phyloP scores from a whole-genome alignment of 176 grass and related monocot genomes.

The Carex scoparia region DNA sequence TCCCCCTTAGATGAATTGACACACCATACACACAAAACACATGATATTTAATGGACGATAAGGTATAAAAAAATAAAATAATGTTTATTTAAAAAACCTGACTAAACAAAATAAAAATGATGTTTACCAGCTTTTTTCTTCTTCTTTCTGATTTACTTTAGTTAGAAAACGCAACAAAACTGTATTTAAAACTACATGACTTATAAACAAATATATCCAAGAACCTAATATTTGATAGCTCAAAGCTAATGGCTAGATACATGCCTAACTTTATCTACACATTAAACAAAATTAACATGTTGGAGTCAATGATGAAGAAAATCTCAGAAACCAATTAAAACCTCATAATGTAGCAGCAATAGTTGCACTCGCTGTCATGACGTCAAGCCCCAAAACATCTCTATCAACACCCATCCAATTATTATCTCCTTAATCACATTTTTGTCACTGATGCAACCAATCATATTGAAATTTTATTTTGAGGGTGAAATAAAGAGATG shows the following conservation, averaged over 20 bases:
- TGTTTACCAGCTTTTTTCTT: neutral
- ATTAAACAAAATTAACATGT: neutral
- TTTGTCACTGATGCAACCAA: neutral
- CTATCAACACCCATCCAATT: constrained; percentile 1
- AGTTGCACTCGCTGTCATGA: neutral
- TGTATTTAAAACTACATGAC: no score
- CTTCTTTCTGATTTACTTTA: neutral
- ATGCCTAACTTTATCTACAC: neutral
- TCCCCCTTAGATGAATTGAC: no score
- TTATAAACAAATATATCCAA: neutral
- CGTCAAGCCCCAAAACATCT: constrained; percentile 7
- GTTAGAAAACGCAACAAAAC: neutral
- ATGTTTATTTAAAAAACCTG: neutral
- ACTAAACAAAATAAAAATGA: no score
- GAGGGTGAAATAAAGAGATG: neutral
- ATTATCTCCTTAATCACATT: neutral
- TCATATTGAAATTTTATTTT: neutral
- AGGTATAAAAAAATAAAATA: no score
- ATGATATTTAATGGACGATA: no score
- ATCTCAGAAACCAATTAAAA: neutral
- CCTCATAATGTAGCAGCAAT: no score
- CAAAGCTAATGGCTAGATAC: neutral
- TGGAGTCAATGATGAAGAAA: neutral
- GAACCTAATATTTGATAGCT: neutral
- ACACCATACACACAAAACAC: no score